Percentiles rank a stretch among this genome's conserved stretches.
Evolutionary conservation across 768 basidiomycete species (phyloP).

Genomic region (Amanita phalloides): DNA sequence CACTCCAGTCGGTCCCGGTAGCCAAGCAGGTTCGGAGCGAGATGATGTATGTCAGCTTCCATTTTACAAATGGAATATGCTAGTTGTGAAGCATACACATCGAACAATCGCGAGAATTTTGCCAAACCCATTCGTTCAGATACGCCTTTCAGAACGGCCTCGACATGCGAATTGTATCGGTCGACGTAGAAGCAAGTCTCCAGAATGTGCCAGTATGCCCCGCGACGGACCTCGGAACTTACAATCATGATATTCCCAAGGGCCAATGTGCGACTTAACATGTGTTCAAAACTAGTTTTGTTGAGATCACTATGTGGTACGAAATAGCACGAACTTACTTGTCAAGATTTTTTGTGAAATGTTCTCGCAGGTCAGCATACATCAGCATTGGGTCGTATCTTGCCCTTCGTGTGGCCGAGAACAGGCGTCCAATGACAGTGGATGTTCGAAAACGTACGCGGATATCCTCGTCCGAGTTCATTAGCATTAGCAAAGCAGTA

Average conservation of each 20-base stretch:
- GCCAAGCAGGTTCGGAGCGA: conserved; percentile 70
- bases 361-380: conserved; percentile 37
- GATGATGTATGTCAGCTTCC: conserved; percentile 40
- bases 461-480: conserved; percentile 66
- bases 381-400: conserved; percentile 20
- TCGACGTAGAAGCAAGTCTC: conserved; percentile 45
- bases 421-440: conserved; percentile 43
- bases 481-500: conserved; percentile 33
- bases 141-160: conserved; percentile 48
- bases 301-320: background rate
- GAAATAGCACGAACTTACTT: conserved; percentile 29
- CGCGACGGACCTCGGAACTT: conserved; percentile 66
- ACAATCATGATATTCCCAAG: conserved; percentile 73
- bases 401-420: conserved; percentile 34
- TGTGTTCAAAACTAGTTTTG: conserved; percentile 52
- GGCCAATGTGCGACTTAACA: conserved; percentile 61
- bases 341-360: conserved; percentile 32
- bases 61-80: conserved; percentile 51
- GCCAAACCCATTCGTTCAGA: conserved; percentile 58
- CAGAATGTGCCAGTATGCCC: conserved; percentile 81
- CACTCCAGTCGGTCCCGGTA: conserved; percentile 57
- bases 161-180: conserved; percentile 28
- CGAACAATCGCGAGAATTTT: conserved; percentile 54
- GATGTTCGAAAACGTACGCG: conserved; percentile 77
- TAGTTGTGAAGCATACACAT: conserved; percentile 69